Base-by-base conservation (phyloP, 257 asterid genomes). In the Cinchona pubescens region DNA sequence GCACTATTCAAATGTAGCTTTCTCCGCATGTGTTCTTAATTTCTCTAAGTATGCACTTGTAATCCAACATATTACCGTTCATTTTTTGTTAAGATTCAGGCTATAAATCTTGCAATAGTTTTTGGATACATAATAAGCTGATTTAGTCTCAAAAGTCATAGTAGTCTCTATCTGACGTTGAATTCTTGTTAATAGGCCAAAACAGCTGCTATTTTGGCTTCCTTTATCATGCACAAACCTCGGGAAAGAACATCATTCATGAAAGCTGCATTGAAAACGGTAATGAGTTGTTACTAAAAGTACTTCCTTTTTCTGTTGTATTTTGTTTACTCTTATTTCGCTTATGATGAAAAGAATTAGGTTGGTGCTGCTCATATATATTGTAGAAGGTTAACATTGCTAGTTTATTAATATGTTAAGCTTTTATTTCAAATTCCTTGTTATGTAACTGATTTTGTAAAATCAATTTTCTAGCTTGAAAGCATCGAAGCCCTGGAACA, bases 221-320 rank as follows among this genome's bases (percentile, higher is more conserved):
- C 92, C 55, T 91, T 95, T 83, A 92, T 95, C 79, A 82, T 95
- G 91, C 96, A 78, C 62, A 95, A 86, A 79, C 87, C 84, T 25
- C 75, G 78, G 68, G 91, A 91, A 79, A 90, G 91, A 75, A 87
- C 93, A 42, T 60, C 91, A 48, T 91, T 95, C 85, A 85, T 82
- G 78, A 90, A 87, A 88, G 96, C 97, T 75, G 96, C 99, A 15
- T 76, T 95, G 67, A 88, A 75, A 74, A 95, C 98, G 83, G 98
- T 92, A 87, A 71, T 71, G 25, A 35, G 46, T 72, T 71, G 40
- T 45, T 34, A 49, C 75, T 56, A 60, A 16, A 32, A 65, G 64
- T 15, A 27, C 63, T 58, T 25, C 40, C 60, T 48, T 46, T 38
- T 75, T 69, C 55, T 35, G 59, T 56, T 58, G 6, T 42, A 7